These are phyloP conservation scores for Globisporangium alternatum DNA, from an alignment of 352 stramenopile genomes.

Conservation along the genomic window DNA sequence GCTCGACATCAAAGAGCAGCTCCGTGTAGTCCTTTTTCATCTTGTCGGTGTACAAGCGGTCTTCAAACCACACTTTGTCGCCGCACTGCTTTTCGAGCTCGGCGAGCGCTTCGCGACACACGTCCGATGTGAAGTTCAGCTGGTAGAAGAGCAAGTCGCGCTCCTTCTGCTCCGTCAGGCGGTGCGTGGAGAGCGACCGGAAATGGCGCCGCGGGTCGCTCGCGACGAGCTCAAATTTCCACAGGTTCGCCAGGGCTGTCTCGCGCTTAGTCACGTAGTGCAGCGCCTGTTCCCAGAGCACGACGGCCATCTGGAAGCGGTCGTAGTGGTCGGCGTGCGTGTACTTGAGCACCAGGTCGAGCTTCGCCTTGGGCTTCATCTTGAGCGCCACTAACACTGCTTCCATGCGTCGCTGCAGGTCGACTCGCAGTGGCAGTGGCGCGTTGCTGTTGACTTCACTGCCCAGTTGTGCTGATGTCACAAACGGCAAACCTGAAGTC, in stretches of 20 bases:
- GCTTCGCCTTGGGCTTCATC: slow-evolving; percentile 51
- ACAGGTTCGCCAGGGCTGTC: slow-evolving; percentile 34
- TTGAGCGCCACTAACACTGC: slow-evolving; percentile 39
- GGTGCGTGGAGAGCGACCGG: slow-evolving; percentile 59
- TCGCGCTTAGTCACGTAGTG: slow-evolving; percentile 41
- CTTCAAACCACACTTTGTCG: slow-evolving; percentile 39
- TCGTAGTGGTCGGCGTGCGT: slow-evolving; percentile 56
- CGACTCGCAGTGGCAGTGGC: slow-evolving; percentile 45
- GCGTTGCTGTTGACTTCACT: slow-evolving; percentile 25
- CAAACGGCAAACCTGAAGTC: neutral
- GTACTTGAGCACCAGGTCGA: slow-evolving; percentile 77
- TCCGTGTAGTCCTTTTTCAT: slow-evolving; percentile 81
- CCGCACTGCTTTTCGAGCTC: slow-evolving; percentile 43
- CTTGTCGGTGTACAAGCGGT: slow-evolving; percentile 56
- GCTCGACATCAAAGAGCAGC: slow-evolving; percentile 65
- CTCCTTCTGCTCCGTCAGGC: slow-evolving; percentile 60
- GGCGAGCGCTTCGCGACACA: slow-evolving; percentile 45
- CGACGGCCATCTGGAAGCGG: slow-evolving; percentile 53
- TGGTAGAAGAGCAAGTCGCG: slow-evolving; percentile 58
- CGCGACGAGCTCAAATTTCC: slow-evolving; percentile 53
- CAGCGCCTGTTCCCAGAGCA: slow-evolving; percentile 58
- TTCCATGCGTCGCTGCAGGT: slow-evolving; percentile 67
- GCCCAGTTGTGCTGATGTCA: neutral
- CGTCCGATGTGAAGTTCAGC: slow-evolving; percentile 44
- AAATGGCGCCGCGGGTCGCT: slow-evolving; percentile 73